Evolutionary conservation across 2,329 filamentous ascomycete species (phyloP).

Genomic region (Dichotomopilus funicola): DNA sequence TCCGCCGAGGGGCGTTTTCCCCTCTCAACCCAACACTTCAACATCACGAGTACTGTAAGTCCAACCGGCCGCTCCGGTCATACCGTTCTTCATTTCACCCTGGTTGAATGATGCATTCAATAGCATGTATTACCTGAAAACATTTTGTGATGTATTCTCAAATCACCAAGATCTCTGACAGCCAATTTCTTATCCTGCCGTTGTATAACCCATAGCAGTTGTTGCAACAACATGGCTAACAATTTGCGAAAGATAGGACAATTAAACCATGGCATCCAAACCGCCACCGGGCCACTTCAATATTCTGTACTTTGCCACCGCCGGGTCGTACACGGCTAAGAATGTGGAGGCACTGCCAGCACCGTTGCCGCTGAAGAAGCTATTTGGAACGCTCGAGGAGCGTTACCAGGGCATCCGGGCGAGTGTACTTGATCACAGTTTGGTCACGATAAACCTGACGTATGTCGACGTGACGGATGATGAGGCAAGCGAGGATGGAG

Average conservation of each 20-base stretch:
- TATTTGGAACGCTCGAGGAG: slow-evolving; percentile 63
- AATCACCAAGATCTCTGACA: slow-evolving; percentile 70
- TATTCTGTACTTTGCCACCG: slow-evolving; percentile 75
- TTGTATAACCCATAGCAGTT: background rate
- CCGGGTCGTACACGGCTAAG: slow-evolving; percentile 63
- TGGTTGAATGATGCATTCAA: slow-evolving; percentile 43
- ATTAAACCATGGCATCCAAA: slow-evolving; percentile 31
- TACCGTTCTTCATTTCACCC: background rate
- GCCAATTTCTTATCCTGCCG: background rate
- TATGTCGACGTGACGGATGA: slow-evolving; percentile 63
- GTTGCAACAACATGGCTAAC: slow-evolving; percentile 13
- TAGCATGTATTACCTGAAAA: slow-evolving; percentile 56
- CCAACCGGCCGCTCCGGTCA: background rate
- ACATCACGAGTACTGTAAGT: slow-evolving; percentile 13
- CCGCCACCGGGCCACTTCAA: slow-evolving; percentile 62
- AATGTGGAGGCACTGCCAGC: slow-evolving; percentile 59
- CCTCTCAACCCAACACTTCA: background rate
- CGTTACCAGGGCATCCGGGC: slow-evolving; percentile 62
- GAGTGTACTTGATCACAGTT: slow-evolving; percentile 63
- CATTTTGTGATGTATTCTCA: slow-evolving; percentile 48
- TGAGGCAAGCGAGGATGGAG: slow-evolving; percentile 35
- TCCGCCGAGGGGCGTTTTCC: slow-evolving; percentile 1
- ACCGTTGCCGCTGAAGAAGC: slow-evolving; percentile 53
- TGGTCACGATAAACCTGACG: slow-evolving; percentile 73
- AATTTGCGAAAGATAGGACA: slow-evolving; percentile 12